These are phyloP conservation scores for Thermomyces lanuginosus DNA, from an alignment of 2,329 filamentous ascomycete species.

Conservation along the genomic window DNA sequence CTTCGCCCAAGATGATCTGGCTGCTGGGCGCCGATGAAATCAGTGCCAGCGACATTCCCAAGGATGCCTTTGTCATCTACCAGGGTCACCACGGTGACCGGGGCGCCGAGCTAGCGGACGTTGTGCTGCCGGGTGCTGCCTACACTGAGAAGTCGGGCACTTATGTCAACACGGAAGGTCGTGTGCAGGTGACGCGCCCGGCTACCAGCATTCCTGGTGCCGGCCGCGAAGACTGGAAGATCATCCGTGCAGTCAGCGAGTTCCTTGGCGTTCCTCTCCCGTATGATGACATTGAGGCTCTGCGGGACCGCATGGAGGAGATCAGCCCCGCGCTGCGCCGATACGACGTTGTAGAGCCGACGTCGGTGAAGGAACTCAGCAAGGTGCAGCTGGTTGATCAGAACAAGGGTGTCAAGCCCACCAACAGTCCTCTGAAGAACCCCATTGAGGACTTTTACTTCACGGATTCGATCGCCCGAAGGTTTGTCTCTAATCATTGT, in stretches of 20 bases:
- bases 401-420: conserved; percentile 73
- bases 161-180: conserved; percentile 94
- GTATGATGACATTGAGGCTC: conserved; percentile 78
- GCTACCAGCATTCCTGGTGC: conserved; percentile 81
- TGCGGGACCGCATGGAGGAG: conserved; percentile 87
- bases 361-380: conserved; percentile 56
- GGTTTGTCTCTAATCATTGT: conserved; percentile 40
- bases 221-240: conserved; percentile 95
- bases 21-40: conserved; percentile 91
- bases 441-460: conserved; percentile 96
- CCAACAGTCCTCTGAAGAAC: conserved; percentile 59
- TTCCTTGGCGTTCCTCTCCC: conserved; percentile 75
- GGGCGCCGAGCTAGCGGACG: conserved; percentile 81
- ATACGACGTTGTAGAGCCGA: conserved; percentile 82
- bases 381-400: conserved; percentile 92
- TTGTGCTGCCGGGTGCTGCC: conserved; percentile 82
- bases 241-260: conserved; percentile 80
- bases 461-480: conserved; percentile 91
- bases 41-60: conserved; percentile 68
- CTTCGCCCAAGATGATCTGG: conserved; percentile 89
- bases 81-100: conserved; percentile 95
- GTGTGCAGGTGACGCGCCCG: conserved; percentile 81
- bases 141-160: conserved; percentile 96
- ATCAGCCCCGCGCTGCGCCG: conserved; percentile 78
- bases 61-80: conserved; percentile 92